Evolutionary conservation across 2,329 filamentous ascomycete genomes (phyloP), one percentile per base, ranked within the genome.

Genomic region (Aspergillus clavatus): DNA sequence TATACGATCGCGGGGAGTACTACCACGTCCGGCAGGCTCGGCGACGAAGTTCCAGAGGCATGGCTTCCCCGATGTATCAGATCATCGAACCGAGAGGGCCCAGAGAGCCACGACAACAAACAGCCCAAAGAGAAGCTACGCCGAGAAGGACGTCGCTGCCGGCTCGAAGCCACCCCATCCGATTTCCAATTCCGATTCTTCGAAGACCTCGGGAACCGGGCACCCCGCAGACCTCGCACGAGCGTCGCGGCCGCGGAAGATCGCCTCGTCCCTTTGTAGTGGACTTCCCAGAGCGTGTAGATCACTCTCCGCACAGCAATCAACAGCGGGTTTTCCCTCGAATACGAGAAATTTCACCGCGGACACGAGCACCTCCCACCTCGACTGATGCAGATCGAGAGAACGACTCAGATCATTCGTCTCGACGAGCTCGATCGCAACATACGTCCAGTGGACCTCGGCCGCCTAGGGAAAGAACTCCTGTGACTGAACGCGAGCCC

Each of bases 401-500:
- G 24, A 21, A 18, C 16, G 43, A 39, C 11, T 14, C 24, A 26
- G 36, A 45, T 7, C 11, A 38, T 12, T 18, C 38, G 12, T 28
- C 35, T 18, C 36, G 42, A 8, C 26, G 39, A n/a, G 12, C 41
- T 11, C 43, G 42, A 14, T n/a, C 36, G 28, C 35, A 19, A 31
- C 37, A 47, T n/a, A 33, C 40, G 10, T 38, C 36, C 6, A 36
- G 39, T 3, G 36, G 21, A 2, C 31, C 33, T 16, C 53, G 55
- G 14, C 43, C 24, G 26, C 51, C 44, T 37, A 51, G 57, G 24
- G 51, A 53, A 42, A 39, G 48, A 18, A 51, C 51, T 8, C 58
- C 55, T 10, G 51, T 55, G 14, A 21, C 36, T 28, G 57, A 60
- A 24, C 51, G 53, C 22, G 45, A 43, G 23, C 53, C 57, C 28